Evolutionary conservation across 345 rosid genomes (phyloP).

Genomic region (Citrus mangshanensis): DNA sequence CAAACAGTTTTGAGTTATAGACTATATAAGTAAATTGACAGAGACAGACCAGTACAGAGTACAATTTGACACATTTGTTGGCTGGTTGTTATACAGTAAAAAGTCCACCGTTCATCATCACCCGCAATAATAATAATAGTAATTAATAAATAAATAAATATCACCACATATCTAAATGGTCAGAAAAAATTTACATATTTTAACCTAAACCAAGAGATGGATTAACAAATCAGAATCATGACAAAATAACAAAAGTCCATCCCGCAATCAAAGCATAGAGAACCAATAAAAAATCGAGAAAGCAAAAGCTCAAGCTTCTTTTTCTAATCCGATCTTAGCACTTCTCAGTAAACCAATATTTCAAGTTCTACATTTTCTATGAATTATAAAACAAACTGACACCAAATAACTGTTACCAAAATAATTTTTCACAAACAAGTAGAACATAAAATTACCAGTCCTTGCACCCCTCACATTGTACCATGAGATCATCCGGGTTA

Average conservation of each 20-base stretch:
- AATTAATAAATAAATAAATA: neutral
- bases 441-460: conserved; percentile 63
- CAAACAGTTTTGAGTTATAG: neutral
- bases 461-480: conserved; percentile 87
- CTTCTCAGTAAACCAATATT: neutral
- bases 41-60: neutral
- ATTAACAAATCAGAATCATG: neutral
- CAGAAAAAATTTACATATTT: neutral
- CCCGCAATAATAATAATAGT: neutral
- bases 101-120: neutral
- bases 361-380: neutral
- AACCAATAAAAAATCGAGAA: neutral
- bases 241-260: neutral
- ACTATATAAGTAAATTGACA: neutral
- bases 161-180: neutral
- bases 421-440: neutral
- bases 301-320: neutral
- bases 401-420: neutral
- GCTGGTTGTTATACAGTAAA: neutral
- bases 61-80: neutral
- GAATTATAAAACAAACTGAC: neutral
- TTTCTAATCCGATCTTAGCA: neutral
- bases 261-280: neutral
- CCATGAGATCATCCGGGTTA: conserved; percentile 92
- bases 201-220: neutral